Base-by-base conservation (phyloP, 208 protist species). In the Leptomonas pyrrhocoris region DNA sequence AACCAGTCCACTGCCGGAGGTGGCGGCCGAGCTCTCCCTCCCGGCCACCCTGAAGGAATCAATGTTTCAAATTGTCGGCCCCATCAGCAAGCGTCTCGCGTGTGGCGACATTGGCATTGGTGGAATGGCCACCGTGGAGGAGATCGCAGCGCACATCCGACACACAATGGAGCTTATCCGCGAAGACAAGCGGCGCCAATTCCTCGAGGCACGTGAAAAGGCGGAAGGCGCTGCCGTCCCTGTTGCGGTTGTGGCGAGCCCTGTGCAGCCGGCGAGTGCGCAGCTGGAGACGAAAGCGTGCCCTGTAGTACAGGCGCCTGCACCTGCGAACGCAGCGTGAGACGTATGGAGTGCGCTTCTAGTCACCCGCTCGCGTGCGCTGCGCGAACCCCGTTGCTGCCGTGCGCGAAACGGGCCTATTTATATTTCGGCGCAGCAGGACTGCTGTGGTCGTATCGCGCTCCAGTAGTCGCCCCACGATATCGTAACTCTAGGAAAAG, bases 71-170 rank as follows among this genome's bases (percentile, higher is more conserved):
- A 61, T 98, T 18, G 92, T 99, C 0, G 74, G 80, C 21, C 97
- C 98, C 0, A 81, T 98, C 21, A 57, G 62, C 50, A 99, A 99
- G 81, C 60, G 64, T 25, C 77, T 99, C 0, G 97, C 96, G 12
- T 99, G 98, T 80, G 96, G 96, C 3, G 97, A 99, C 65, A 73
- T 92, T 9, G 98, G 98, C 49, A 83, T 92, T 12, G 96, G 96
- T 40, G 97, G 94, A 15, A 98, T 98, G 96, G 95, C 93, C 2
- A 50, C 69, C 0, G 89, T 95, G 36, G 83, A 90, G 28, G 80
- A 88, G 45, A 96, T 98, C n/a, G 86, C 81, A n/a, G 70, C 57
- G 18, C 70, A 68, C 30, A 85, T 93, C 45, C 73, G 73, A 5
- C 70, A 83, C 42, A 94, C 91, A 0, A 87, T 89, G 80, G 70